Conservation (phyloP, 2,329 filamentous ascomycete genomes). For the Penicillium sp. region DNA sequence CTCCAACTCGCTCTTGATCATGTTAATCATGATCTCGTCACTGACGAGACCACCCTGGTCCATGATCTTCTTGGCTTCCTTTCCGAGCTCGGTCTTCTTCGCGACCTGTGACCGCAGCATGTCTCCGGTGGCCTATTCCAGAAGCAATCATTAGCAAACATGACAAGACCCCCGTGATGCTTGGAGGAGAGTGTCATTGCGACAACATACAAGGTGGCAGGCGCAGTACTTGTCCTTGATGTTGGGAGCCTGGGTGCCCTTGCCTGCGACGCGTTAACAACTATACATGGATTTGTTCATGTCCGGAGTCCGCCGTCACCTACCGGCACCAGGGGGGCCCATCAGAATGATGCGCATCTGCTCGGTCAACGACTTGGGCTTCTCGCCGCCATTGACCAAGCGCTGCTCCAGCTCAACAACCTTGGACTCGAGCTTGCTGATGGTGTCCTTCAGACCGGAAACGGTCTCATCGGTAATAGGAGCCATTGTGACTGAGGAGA, state of each 20-base stretch:
- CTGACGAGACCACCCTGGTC: conserved; percentile 95
- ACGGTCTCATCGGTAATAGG: conserved; percentile 79
- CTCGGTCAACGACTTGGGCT: conserved; percentile 54
- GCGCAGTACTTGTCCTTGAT: conserved; percentile 98
- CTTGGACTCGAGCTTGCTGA: conserved; percentile 80
- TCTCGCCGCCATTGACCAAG: conserved; percentile 56
- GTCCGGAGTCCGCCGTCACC: conserved; percentile 1
- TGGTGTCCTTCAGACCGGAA: conserved; percentile 79
- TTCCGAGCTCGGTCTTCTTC: conserved; percentile 91
- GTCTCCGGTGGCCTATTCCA: conserved; percentile 83
- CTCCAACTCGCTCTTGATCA: conserved; percentile 98
- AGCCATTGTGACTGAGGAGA: conserved; percentile 66
- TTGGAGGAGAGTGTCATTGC: background rate
- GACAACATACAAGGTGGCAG: conserved; percentile 81
- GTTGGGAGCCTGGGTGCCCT: conserved; percentile 96
- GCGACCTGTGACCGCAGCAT: conserved; percentile 98
- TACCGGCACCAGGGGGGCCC: conserved; percentile 95
- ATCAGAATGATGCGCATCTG: conserved; percentile 96
- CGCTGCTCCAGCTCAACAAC: conserved; percentile 81
- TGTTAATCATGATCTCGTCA: conserved; percentile 98
- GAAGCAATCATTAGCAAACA: conserved; percentile 14
- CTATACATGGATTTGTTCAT: background rate
- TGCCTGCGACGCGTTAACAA: conserved; percentile 62
- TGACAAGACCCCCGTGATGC: background rate
- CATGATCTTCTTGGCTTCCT: conserved; percentile 99